These are phyloP conservation scores for Krasilnikovozyma curviuscula DNA, from an alignment of 768 basidiomycete species.

Conservation along the genomic window DNA sequence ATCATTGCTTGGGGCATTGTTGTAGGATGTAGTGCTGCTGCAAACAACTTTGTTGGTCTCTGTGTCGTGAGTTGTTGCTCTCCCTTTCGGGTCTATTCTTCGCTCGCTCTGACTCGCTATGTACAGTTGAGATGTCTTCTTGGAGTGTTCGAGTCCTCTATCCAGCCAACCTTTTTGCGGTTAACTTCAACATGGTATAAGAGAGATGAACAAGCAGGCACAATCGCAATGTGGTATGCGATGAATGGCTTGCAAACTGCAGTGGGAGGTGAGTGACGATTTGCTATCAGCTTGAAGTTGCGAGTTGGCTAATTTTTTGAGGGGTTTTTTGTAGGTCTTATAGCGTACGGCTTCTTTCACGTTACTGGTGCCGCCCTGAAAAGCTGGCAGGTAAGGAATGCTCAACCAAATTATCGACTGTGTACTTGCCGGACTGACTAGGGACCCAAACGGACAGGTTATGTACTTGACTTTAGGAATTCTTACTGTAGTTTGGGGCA, in stretches of 20 bases:
- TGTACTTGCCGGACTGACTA: too few species aligned
- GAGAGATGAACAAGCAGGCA: constrained; percentile 2
- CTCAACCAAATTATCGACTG: too few species aligned
- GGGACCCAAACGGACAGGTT: too few species aligned
- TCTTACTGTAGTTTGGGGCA: constrained; percentile 29
- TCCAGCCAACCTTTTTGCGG: not conserved
- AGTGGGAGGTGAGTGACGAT: too few species aligned
- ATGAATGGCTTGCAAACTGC: constrained; percentile 5
- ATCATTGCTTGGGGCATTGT: constrained; percentile 26
- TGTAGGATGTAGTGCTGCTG: constrained; percentile 29
- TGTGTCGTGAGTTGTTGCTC: constrained; percentile 25
- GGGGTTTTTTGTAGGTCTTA: too few species aligned
- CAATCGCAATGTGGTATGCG: not conserved
- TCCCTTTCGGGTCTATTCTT: too few species aligned
- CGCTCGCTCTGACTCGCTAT: too few species aligned
- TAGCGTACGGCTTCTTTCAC: constrained; percentile 17
- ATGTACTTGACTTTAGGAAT: constrained; percentile 17
- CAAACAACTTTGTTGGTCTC: constrained; percentile 30
- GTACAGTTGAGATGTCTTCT: not conserved
- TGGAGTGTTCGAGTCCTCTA: constrained; percentile 4
- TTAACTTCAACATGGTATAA: constrained; percentile 3
- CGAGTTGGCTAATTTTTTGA: too few species aligned
- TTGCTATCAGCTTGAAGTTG: too few species aligned
- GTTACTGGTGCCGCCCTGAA: constrained; percentile 30
- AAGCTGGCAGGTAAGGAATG: too few species aligned